Percentiles rank a stretch among this genome's conserved stretches.
phyloP scores from a whole-genome alignment of 805 yeast genomes.

The Nakazawaea populi region DNA sequence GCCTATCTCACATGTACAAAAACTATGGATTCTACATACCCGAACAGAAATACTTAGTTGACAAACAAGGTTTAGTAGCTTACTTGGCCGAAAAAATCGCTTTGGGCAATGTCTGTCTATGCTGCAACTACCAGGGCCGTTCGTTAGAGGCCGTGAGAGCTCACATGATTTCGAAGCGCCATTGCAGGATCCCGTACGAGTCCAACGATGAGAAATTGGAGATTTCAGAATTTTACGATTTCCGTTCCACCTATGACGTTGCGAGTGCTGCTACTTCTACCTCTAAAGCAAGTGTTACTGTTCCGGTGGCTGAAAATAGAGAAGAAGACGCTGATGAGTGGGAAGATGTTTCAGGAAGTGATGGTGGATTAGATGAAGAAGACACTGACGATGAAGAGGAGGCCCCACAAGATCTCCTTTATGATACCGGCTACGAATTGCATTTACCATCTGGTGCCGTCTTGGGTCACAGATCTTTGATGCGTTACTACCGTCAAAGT shows the following conservation, averaged over 20 bases:
- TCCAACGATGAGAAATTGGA: constrained; percentile 68
- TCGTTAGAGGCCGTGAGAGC: constrained; percentile 82
- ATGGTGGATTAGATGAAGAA: constrained; percentile 24
- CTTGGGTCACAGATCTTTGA: constrained; percentile 76
- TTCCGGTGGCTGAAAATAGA: constrained; percentile 6
- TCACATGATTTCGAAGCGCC: constrained; percentile 82
- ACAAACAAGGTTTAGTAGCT: constrained; percentile 64
- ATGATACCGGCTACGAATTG: constrained; percentile 50
- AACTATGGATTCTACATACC: constrained; percentile 86
- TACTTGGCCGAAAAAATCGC: constrained; percentile 79
- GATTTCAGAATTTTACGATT: constrained; percentile 80
- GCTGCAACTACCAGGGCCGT: constrained; percentile 81
- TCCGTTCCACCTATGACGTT: constrained; percentile 53
- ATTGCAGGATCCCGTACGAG: constrained; percentile 87
- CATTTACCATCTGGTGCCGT: constrained; percentile 72
- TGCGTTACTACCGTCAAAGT: constrained; percentile 67
- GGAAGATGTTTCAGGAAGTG: constrained; percentile 25
- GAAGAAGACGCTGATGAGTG: constrained; percentile 25
- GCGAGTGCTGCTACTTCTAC: constrained; percentile 12
- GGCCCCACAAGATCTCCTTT: constrained; percentile 23
- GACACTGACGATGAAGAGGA: constrained; percentile 25
- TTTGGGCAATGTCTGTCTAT: constrained; percentile 76
- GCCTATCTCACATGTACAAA: constrained; percentile 67
- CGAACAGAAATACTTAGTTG: constrained; percentile 62
- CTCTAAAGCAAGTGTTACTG: constrained; percentile 18